Evolutionary conservation across 768 basidiomycete species (phyloP), one percentile per base, ranked within the genome.

Genomic region (Cyclocybe aegerita): DNA sequence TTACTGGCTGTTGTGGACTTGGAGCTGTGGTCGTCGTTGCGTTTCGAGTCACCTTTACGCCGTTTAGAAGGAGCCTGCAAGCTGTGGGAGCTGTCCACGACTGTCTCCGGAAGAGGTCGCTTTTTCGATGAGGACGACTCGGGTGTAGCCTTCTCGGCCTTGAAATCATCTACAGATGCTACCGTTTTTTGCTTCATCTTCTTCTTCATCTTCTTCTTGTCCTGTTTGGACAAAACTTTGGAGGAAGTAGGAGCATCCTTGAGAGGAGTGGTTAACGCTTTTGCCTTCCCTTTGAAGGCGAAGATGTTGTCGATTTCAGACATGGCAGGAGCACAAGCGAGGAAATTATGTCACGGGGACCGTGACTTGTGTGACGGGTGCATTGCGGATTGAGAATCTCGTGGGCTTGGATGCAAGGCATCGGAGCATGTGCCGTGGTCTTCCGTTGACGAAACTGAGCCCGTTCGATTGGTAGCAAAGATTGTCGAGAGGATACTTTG

Each of bases 271-370:
- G 56, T 39, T 10, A 46, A 49, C 8, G 53, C 43, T 49, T 59
- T 66, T 50, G 56, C 44, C 58, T 73, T 75, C 56, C 69, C 69
- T 58, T 78, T 81, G 54, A 74, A 71, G 36, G 88, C 77, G 66
- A 93, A 93, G 61, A 93, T 93, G 60, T 81, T 82, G 76, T 93
- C 90, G 65, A 93, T 93, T 78, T 92, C 90, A 45, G 86, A 86
- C 75, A 79, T 76, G 56, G 71, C 57, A 23, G 43, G 46, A 32
- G 45, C 39, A 43, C 32, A 41, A 48, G n/a, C 45, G 38, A 53
- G 41, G 50, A 55, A 51, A 53, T 41, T 36, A 42, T 23, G 47
- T 43, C 43, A 49, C 42, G 51, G 7, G 16, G 29, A 23, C 23
- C 4, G 49, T 46, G 46, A 56, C 49, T 36, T 8, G 30, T 48